Base-by-base conservation (phyloP, 305 asterid species). In the Petunia hybrid region DNA sequence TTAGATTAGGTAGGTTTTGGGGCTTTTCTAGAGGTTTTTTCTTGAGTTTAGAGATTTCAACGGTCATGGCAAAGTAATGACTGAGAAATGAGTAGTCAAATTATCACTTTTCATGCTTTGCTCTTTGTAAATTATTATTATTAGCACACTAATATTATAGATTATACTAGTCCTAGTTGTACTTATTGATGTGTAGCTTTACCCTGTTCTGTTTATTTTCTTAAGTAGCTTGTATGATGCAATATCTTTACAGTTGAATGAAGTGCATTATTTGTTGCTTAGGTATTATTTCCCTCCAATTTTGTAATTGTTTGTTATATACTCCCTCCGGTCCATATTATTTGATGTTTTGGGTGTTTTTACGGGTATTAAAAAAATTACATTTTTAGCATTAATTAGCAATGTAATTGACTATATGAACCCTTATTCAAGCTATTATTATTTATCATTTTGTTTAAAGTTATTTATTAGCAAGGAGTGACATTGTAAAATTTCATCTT, bases 71-170 rank as follows among this genome's bases (percentile, higher is more conserved):
- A 56, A 56, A 56, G 16, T n/a, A 59, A 81, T 55, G 84, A 85
- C 86, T 80, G 82, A 80, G 80, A 76, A 88, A 88, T 85, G 89
- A 89, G 91, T 89, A 63, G 66, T 83, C 87, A 80, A 80, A 85
- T 91, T 87, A 83, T 85, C 84, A 5, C 45, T 48, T 73, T 70
- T 36, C 61, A 12, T 74, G 84, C 83, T 80, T 84, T 68, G 74
- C 62, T 60, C 48, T 82, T 75, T 85, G 80, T 78, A 83, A 80
- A 82, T 41, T 45, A 57, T 59, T 60, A 16, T 0, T 22, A 36
- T 35, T 48, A 68, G 3, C 16, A 46, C 70, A 40, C 59, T 31
- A 22, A 57, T 66, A 66, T 68, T 46, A 51, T 31, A 22, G 68
- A 12, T 73, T 73, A 51, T 51, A 51, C 46, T 51, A 35, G 69